These are phyloP conservation scores for Colletotrichum noveboracense DNA, from an alignment of 2,329 filamentous ascomycete species.

Conservation along the genomic window DNA sequence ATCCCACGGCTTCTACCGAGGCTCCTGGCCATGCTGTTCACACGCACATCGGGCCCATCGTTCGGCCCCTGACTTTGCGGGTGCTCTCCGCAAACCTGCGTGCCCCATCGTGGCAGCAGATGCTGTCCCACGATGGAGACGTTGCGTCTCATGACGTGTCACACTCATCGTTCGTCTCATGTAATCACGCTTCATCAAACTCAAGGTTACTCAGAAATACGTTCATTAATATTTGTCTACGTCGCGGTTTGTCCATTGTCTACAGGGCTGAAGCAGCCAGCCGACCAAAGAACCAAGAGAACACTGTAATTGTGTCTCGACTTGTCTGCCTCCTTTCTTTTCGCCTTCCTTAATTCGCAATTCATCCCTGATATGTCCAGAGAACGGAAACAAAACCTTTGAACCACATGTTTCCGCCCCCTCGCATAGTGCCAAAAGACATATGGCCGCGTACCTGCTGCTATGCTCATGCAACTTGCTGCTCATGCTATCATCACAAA, in stretches of 20 bases:
- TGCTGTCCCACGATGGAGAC: neutral
- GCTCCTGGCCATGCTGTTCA: neutral
- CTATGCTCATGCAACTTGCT: constrained; percentile 36
- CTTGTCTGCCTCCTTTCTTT: constrained; percentile 15
- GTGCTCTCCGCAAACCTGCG: neutral
- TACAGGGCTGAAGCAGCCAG: constrained; percentile 12
- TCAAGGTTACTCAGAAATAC: constrained; percentile 23
- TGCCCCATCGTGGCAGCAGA: neutral
- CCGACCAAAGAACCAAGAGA: constrained; percentile 17
- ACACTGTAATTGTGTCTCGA: constrained; percentile 11
- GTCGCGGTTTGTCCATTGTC: constrained; percentile 27
- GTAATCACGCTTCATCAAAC: neutral
- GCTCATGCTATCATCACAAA: constrained; percentile 42
- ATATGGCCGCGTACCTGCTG: constrained; percentile 18
- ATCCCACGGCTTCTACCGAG: constrained; percentile 3
- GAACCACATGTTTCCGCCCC: constrained; percentile 11
- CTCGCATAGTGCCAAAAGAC: constrained; percentile 10
- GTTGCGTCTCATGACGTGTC: neutral
- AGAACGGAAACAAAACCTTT: constrained; percentile 16
- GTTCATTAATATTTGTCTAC: constrained; percentile 45
- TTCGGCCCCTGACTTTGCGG: neutral
- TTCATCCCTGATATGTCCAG: constrained; percentile 23
- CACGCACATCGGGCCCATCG: neutral
- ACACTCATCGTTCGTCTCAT: neutral
- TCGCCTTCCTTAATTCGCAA: constrained; percentile 10